Evolutionary conservation across 169 alveolate species (phyloP).

Genomic region (Plasmodium sp.): DNA sequence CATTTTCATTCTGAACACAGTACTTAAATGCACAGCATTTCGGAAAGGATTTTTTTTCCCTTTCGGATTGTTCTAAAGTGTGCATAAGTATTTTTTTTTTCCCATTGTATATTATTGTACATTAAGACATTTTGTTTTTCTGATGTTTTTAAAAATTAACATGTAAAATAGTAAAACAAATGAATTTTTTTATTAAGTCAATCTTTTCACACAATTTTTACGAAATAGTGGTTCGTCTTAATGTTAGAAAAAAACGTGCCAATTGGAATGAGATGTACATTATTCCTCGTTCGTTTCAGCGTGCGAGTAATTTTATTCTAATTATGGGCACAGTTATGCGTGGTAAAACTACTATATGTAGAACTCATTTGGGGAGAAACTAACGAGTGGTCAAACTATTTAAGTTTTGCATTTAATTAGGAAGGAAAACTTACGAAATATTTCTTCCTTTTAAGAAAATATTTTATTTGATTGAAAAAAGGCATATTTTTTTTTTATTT

Average conservation of each 20-base stretch:
- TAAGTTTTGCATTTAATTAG: neutral
- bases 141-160: neutral
- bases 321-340: neutral
- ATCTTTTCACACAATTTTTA: neutral
- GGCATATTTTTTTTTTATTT: neutral
- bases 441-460: neutral
- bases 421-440: neutral
- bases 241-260: neutral
- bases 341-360: neutral
- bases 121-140: neutral
- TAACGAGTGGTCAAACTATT: neutral
- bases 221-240: neutral
- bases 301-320: neutral
- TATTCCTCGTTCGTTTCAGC: neutral
- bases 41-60: neutral
- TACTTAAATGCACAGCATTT: neutral
- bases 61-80: neutral
- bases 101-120: neutral
- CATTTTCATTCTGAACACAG: neutral
- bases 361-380: neutral
- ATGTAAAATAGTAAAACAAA: neutral
- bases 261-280: neutral
- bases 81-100: neutral
- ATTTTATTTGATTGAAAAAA: neutral
- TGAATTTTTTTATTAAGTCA: neutral